phyloP scores from a whole-genome alignment of 2,329 filamentous ascomycete genomes.

The Arthrobotrys megalospora region DNA sequence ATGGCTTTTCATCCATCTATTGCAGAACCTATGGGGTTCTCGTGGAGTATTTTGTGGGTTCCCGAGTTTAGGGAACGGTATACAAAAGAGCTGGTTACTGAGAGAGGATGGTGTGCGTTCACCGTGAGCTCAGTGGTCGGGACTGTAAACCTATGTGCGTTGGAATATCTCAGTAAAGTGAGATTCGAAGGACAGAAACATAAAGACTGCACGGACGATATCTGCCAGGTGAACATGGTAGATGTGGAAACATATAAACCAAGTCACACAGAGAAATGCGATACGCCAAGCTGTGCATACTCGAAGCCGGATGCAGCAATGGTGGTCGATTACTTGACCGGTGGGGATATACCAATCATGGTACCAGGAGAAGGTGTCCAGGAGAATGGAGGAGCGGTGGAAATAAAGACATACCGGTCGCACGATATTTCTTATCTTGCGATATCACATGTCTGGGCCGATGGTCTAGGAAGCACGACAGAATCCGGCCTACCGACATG shows the following conservation, averaged over 20 bases:
- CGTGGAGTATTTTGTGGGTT: neutral
- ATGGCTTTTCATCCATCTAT: neutral
- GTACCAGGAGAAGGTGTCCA: neutral
- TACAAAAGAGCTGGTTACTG: neutral
- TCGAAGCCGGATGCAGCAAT: neutral
- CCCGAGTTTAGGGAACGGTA: neutral
- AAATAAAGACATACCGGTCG: neutral
- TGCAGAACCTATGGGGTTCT: neutral
- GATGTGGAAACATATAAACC: neutral
- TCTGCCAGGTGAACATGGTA: neutral
- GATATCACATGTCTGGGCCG: constrained; percentile 29
- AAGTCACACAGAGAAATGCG: neutral
- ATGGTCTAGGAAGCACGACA: constrained; percentile 29
- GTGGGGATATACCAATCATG: neutral
- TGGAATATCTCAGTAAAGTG: neutral
- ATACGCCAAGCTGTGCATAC: neutral
- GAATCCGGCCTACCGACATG: constrained; percentile 16
- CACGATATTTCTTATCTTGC: constrained; percentile 3
- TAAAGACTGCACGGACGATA: neutral
- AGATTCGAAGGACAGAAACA: neutral
- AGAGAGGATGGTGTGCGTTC: neutral
- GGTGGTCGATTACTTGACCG: neutral
- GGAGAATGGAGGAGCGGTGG: neutral
- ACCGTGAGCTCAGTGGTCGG: neutral
- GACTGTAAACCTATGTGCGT: neutral